These are phyloP conservation scores for Bullera alba DNA, from an alignment of 768 basidiomycete species.

Conservation along the genomic window DNA sequence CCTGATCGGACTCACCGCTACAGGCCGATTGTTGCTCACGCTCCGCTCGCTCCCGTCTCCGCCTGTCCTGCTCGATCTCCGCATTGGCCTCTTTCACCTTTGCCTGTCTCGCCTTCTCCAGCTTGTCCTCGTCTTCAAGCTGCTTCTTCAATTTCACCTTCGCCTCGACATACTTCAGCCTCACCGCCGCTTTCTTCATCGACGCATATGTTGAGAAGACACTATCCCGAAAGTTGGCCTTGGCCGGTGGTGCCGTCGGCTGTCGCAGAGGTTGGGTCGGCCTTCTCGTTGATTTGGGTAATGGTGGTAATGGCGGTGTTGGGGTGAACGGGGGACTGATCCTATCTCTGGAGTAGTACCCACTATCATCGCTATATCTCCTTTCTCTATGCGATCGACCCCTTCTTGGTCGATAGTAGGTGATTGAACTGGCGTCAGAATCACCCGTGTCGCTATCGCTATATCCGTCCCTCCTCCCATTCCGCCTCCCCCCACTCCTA, in stretches of 20 bases:
- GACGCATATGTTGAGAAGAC: slow-evolving; percentile 31
- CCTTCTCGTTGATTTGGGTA: too few species aligned
- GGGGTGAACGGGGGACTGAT: neutral
- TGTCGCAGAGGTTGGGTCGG: neutral
- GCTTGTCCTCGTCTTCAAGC: slow-evolving; percentile 20
- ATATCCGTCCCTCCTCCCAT: slow-evolving; percentile 1
- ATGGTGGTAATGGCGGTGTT: neutral
- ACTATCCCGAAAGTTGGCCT: slow-evolving; percentile 21
- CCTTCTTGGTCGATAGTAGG: slow-evolving; percentile 1
- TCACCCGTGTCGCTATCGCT: neutral
- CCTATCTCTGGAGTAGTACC: neutral
- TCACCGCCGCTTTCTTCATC: slow-evolving; percentile 37
- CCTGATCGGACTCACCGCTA: neutral
- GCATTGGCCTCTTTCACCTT: slow-evolving; percentile 29
- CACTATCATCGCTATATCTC: neutral
- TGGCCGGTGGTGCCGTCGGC: neutral
- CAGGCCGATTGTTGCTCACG: neutral
- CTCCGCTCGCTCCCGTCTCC: neutral
- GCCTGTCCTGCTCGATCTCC: slow-evolving; percentile 1
- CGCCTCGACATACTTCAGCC: slow-evolving; percentile 28
- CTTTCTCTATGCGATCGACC: neutral
- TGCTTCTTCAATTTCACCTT: slow-evolving; percentile 29
- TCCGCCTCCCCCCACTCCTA: neutral
- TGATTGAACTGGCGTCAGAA: slow-evolving; percentile 6
- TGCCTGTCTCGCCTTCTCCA: slow-evolving; percentile 5